phyloP scores from a whole-genome alignment of 108 stramenopile species.

The Poteriospumella lacustris region DNA sequence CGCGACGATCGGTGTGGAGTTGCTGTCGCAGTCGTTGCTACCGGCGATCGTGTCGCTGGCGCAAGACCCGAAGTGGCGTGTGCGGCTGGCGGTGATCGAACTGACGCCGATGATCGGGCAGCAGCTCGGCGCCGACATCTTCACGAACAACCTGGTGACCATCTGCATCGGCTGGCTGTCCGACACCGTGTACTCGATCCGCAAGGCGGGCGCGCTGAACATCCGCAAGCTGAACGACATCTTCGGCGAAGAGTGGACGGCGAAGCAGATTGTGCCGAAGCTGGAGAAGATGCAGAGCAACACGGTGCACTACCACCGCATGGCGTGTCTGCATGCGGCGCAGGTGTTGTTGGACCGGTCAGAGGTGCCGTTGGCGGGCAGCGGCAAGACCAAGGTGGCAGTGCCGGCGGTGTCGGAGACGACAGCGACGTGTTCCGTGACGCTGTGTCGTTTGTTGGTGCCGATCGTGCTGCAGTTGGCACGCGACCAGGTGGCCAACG shows the following conservation, averaged over 20 bases:
- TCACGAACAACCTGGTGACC: conserved; percentile 68
- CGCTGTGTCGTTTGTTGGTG: too few species aligned
- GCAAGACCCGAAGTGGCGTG: conserved; percentile 56
- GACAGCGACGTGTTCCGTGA: too few species aligned
- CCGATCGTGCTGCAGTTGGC: conserved; percentile 84
- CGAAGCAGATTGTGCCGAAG: conserved; percentile 71
- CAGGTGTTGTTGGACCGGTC: background rate
- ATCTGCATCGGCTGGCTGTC: conserved; percentile 87
- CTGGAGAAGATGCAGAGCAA: conserved; percentile 64
- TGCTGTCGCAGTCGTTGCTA: conserved; percentile 80
- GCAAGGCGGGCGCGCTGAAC: conserved; percentile 80
- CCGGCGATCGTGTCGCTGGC: conserved; percentile 93
- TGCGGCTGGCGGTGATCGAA: conserved; percentile 87
- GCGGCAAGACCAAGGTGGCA: background rate
- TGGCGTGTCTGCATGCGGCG: background rate
- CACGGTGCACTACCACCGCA: conserved; percentile 51
- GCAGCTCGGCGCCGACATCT: conserved; percentile 82
- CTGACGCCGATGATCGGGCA: conserved; percentile 83
- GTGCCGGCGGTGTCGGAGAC: too few species aligned
- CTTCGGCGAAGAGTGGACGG: conserved; percentile 89
- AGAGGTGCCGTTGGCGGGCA: background rate
- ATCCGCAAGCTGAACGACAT: conserved; percentile 68
- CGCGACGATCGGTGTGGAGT: conserved; percentile 85
- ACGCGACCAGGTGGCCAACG: conserved; percentile 86
- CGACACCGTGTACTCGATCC: conserved; percentile 82